phyloP scores from a whole-genome alignment of 2,329 filamentous ascomycete genomes.

The Talaromyces islandicus region DNA sequence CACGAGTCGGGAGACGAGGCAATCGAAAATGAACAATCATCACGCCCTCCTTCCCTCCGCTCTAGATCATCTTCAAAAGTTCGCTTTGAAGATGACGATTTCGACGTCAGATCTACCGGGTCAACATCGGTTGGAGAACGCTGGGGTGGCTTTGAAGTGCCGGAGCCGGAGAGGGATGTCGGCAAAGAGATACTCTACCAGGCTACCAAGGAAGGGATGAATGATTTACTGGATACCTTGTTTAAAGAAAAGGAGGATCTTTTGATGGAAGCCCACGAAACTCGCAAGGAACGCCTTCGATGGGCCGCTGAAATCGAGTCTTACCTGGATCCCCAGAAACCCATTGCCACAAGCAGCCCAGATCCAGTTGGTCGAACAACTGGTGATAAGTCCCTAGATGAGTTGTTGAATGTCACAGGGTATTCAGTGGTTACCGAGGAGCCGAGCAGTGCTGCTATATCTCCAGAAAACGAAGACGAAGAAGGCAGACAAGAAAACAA shows the following conservation, averaged over 20 bases:
- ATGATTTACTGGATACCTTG: conserved; percentile 80
- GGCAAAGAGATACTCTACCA: conserved; percentile 88
- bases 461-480: conserved; percentile 5
- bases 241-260: conserved; percentile 78
- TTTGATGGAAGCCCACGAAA: conserved; percentile 61
- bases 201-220: conserved; percentile 85
- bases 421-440: conserved; percentile 27
- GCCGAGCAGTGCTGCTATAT: conserved; percentile 10
- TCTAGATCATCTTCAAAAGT: conserved; percentile 76
- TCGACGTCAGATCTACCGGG: conserved; percentile 64
- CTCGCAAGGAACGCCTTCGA: conserved; percentile 55
- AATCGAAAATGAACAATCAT: conserved; percentile 36
- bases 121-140: conserved; percentile 64
- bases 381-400: conserved; percentile 30
- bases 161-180: conserved; percentile 72
- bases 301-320: conserved; percentile 40
- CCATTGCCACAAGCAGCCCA: conserved; percentile 7
- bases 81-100: conserved; percentile 65
- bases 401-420: conserved; percentile 38
- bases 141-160: conserved; percentile 73
- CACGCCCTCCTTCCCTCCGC: conserved; percentile 42
- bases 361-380: conserved; percentile 11
- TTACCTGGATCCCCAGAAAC: conserved; percentile 25
- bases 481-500: conserved; percentile 16
- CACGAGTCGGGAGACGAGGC: conserved; percentile 48